Percentiles rank a stretch among this genome's conserved stretches.
phyloP scores from a whole-genome alignment of 2,329 filamentous ascomycete species.

The Fusarium mangiferae region DNA sequence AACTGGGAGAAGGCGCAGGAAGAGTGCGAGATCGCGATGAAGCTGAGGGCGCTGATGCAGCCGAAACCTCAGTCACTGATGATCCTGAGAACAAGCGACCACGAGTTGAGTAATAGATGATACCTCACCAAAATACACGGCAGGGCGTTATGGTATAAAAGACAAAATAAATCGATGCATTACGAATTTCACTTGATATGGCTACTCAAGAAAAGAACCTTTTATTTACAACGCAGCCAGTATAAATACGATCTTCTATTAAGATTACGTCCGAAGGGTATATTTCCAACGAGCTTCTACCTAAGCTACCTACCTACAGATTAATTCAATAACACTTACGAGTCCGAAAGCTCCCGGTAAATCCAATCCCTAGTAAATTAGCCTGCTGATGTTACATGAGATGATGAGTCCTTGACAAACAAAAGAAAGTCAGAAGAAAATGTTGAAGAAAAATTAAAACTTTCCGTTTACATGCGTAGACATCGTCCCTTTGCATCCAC shows the following conservation, averaged over 20 bases:
- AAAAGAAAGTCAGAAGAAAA: constrained; percentile 13
- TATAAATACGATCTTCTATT: constrained; percentile 29
- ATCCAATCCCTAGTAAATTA: background rate
- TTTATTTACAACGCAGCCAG: background rate
- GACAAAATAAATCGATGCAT: constrained; percentile 3
- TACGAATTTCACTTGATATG: constrained; percentile 5
- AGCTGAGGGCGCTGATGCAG: constrained; percentile 58
- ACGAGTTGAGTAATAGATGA: constrained; percentile 54
- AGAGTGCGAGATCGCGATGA: constrained; percentile 66
- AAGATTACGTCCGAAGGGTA: constrained; percentile 41
- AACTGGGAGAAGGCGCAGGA: constrained; percentile 72
- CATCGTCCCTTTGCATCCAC: constrained; percentile 44
- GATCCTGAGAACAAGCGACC: constrained; percentile 60
- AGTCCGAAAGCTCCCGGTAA: background rate
- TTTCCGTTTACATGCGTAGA: constrained; percentile 44
- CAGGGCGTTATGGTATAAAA: constrained; percentile 37
- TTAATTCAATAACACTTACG: background rate
- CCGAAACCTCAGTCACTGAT: constrained; percentile 53
- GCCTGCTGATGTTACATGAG: constrained; percentile 11
- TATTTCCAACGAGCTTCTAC: constrained; percentile 36
- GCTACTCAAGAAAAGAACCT: background rate
- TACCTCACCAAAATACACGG: constrained; percentile 9
- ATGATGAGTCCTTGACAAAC: constrained; percentile 17
- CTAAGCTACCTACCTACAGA: constrained; percentile 24
- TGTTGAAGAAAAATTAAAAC: background rate